A percentile compares a stretch with the other conserved stretches of the same genome.
phyloP scores from a whole-genome alignment of 2,329 filamentous ascomycete genomes.

The Ascochyta rabiei region DNA sequence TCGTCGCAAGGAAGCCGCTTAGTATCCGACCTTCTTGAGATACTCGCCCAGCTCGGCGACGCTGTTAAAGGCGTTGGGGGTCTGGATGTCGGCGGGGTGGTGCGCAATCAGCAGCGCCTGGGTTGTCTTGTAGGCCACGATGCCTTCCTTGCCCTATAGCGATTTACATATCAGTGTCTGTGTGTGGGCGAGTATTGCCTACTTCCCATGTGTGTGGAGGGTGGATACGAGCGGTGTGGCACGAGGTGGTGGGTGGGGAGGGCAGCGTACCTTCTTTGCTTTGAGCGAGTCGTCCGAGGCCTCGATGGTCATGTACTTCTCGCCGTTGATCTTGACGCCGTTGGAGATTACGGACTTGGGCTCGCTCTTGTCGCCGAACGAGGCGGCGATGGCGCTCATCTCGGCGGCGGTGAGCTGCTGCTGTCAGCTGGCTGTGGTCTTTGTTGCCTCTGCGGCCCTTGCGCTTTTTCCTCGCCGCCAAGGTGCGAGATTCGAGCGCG shows the following conservation, averaged over 20 bases:
- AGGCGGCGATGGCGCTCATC: conserved; percentile 60
- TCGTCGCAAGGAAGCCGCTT: conserved; percentile 37
- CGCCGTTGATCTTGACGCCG: conserved; percentile 76
- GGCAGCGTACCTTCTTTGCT: conserved; percentile 74
- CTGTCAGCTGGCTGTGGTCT: conserved; percentile 18
- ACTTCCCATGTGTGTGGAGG: no score
- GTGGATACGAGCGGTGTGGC: neutral
- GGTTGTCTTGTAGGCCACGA: conserved; percentile 83
- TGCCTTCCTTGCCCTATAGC: conserved; percentile 74
- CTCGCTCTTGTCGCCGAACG: conserved; percentile 61
- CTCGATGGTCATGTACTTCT: conserved; percentile 78
- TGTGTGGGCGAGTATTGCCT: neutral
- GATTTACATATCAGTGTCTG: neutral
- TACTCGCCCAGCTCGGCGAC: conserved; percentile 89
- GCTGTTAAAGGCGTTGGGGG: conserved; percentile 76
- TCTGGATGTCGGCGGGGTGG: conserved; percentile 76
- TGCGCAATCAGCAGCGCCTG: conserved; percentile 89
- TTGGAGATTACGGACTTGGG: conserved; percentile 71
- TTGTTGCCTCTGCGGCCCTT: neutral
- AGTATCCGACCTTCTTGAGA: conserved; percentile 80
- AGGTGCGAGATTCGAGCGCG: neutral
- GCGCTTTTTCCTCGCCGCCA: neutral
- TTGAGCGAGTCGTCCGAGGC: conserved; percentile 81
- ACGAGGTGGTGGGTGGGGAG: neutral
- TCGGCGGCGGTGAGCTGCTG: conserved; percentile 59